Evolutionary conservation across 371 early-diverging fungal species (phyloP), one percentile per base, ranked within the genome.

Genomic region (Lichtheimia hyalospora): DNA sequence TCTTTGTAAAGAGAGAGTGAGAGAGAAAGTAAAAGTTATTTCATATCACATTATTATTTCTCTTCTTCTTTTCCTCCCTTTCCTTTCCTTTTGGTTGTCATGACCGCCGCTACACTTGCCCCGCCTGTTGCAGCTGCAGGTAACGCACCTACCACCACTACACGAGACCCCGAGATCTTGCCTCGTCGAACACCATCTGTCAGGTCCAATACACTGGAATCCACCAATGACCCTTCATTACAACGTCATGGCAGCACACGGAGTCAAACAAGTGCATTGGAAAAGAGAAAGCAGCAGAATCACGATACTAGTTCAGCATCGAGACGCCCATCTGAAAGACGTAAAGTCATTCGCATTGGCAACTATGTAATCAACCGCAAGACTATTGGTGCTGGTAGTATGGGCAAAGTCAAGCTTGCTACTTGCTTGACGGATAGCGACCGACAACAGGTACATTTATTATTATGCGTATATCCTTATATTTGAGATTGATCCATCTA

Each of bases 371-470:
- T 77, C 49, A 70, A 71, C 49, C 55, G 71, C 53, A 97, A 96
- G 69, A 92, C 94, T 3, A 83, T 99, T 50, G 99, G 99, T 13
- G 93, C 93, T 44, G 99, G 99, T 16, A 93, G 94, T 54, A 97
- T 97, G 91, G 96, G 97, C 58, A 95, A 95, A 73, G 99, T 99
- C 48, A 96, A 98, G 67, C 77, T 97, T 21, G 99, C 93, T 15
- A 83, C 73, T 53, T 77, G 77, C 55, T 23, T 73, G 46, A 71
- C 71, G 3, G 77, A 77, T 52, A 51, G 48, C 14, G 55, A 66
- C 34, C 67, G 69, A 46, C 66, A 73, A 60, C 71, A 77, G 57
- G 74, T 73, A 69, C 41, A 8, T 2, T 34, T 34, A 10, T 34
- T 34, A 34, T 34, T 34, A 34, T 34, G 34, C 34, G 27, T 34